Conservation (phyloP, 1,284 basidiomycete species). For the Laetiporus sulphureus region DNA sequence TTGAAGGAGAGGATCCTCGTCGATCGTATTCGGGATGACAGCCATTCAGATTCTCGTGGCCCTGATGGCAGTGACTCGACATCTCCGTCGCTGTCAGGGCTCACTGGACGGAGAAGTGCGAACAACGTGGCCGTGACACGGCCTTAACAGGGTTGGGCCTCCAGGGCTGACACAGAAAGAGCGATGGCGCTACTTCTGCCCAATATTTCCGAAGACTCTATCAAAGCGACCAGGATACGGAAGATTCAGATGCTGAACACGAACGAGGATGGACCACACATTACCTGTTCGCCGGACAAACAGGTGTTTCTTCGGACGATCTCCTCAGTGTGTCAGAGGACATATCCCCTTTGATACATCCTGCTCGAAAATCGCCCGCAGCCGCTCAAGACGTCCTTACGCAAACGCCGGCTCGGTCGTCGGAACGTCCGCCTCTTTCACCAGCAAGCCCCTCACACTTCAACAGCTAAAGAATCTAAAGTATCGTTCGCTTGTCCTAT, state of each 20-base stretch:
- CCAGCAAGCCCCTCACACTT: no score
- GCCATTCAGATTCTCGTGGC: not conserved
- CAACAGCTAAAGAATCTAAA: no score
- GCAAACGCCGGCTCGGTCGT: no score
- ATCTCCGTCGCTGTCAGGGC: no score
- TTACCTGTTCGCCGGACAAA: conserved; percentile 15
- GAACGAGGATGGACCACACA: conserved; percentile 16
- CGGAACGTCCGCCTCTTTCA: no score
- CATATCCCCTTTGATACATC: not conserved
- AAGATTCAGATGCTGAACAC: conserved; percentile 18
- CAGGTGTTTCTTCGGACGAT: conserved; percentile 8
- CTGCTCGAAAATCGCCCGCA: not conserved
- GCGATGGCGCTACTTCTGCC: conserved; percentile 20
- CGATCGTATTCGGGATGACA: conserved; percentile 13
- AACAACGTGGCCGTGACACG: no score
- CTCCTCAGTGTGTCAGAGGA: no score
- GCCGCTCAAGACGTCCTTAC: no score
- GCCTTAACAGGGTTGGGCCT: conserved; percentile 21
- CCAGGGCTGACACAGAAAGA: conserved; percentile 13
- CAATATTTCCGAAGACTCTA: no score
- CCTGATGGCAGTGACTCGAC: not conserved
- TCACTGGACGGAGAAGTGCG: no score
- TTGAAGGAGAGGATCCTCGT: conserved; percentile 51
- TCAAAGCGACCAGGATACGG: conserved; percentile 21
- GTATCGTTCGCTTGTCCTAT: no score